Evolutionary conservation across 2,329 filamentous ascomycete species (phyloP).

Genomic region (Akanthomyces muscarius): DNA sequence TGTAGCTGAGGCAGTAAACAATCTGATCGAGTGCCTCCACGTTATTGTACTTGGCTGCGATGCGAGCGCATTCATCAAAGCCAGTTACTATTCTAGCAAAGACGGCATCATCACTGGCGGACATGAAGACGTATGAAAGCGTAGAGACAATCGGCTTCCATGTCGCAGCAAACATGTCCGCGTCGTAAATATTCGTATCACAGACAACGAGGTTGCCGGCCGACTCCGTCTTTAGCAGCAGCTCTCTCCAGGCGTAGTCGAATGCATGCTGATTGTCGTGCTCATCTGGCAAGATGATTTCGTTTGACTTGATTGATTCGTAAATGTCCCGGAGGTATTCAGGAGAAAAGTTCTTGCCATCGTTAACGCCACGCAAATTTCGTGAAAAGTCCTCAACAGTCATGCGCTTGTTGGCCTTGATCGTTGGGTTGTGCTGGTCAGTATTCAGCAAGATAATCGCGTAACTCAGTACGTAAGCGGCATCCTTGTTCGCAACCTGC

Average conservation of each 20-base stretch:
- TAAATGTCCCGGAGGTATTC: constrained; percentile 85
- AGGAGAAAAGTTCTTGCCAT: constrained; percentile 74
- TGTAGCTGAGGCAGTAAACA: constrained; percentile 81
- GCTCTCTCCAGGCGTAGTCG: constrained; percentile 95
- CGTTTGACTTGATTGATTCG: constrained; percentile 84
- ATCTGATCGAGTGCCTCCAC: constrained; percentile 90
- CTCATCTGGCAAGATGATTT: constrained; percentile 95
- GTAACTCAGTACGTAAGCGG: constrained; percentile 86
- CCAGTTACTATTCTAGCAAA: constrained; percentile 91
- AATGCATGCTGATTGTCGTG: constrained; percentile 96
- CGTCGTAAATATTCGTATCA: constrained; percentile 91
- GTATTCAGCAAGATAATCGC: constrained; percentile 98
- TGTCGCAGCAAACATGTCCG: constrained; percentile 94
- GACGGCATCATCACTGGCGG: constrained; percentile 91
- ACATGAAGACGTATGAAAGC: constrained; percentile 97
- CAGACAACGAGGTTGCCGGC: constrained; percentile 72
- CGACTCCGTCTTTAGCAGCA: constrained; percentile 77
- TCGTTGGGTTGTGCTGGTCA: constrained; percentile 91
- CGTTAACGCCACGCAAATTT: constrained; percentile 89
- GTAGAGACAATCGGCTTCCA: constrained; percentile 96
- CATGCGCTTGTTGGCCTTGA: constrained; percentile 79
- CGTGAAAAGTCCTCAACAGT: constrained; percentile 73
- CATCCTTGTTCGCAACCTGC: constrained; percentile 78
- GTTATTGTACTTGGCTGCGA: constrained; percentile 79
- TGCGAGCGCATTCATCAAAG: constrained; percentile 92